Evolutionary conservation across 768 basidiomycete species (phyloP), one percentile per base, ranked within the genome.

Genomic region (Collybiopsis luxurians): DNA sequence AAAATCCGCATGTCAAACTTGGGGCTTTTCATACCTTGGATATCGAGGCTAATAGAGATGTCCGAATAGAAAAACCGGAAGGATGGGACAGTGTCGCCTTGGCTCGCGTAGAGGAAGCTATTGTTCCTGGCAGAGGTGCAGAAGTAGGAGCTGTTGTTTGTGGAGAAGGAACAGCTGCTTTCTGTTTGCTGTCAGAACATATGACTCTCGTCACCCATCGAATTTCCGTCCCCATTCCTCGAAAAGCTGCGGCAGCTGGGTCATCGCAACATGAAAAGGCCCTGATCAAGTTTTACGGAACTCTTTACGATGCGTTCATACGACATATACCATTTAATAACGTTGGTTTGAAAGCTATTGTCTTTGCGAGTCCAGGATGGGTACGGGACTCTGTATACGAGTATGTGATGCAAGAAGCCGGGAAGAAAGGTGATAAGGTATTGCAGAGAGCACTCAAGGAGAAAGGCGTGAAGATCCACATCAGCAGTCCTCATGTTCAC

Each of bases 351-450:
- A 88, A 88, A 43, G 96, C 90, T 2, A 92, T 99, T 64, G 92
- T 99, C 46, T 89, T 99, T 65, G 97, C 97, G 4, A 95, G 92
- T 62, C 97, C 97, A 7, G 97, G 97, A 0, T 99, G 98, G 87
- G 88, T 95, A 6, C 82, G 90, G 65, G 97, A 99, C 63, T 77
- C 88, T 0, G 90, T 98, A 6, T 86, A 85, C 66, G 89, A 92
- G 56, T 89, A 86, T 69, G 82, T 98, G 69, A 75, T 93, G 61
- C 78, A 81, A 13, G 93, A 98, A 72, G 93, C 97, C 0, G 79
- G 79, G 5, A 80, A 78, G 56, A 85, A 89, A 52, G 85, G 85
- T 4, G 95, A 98, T 71, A 98, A 97, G 69, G 63, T 79, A 0
- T 69, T 99, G n/a, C 75, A 91, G 34, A 80, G 82, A 58, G 86